Percentiles rank a stretch among this genome's conserved stretches.
Conservation (phyloP, 257 asterid genomes). For the Solanum chilense region DNA sequence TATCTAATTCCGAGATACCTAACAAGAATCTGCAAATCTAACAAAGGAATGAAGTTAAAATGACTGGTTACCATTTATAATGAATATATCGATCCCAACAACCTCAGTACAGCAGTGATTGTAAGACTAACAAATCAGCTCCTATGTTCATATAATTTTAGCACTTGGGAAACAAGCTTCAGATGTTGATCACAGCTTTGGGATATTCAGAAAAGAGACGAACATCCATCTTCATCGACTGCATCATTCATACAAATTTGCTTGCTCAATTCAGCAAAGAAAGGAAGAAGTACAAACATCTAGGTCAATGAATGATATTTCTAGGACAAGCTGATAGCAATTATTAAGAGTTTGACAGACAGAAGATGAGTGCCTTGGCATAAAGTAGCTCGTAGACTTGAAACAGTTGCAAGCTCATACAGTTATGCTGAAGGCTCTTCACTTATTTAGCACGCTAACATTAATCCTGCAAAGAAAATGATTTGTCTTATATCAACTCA, state of each 20-base stretch:
- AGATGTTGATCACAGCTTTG: neutral
- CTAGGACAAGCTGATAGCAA: neutral
- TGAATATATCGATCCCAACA: neutral
- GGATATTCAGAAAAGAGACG: neutral
- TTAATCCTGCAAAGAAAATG: neutral
- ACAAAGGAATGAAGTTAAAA: neutral
- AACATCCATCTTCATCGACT: neutral
- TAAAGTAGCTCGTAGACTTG: neutral
- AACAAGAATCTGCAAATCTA: neutral
- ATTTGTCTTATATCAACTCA: neutral
- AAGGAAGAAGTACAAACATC: neutral
- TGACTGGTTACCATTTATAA: neutral
- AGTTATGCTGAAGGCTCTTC: neutral
- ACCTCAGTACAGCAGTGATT: neutral
- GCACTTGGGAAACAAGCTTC: neutral
- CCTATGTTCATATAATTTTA: neutral
- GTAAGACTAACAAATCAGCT: neutral
- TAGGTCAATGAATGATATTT: neutral
- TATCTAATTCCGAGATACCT: neutral
- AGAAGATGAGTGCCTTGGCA: neutral
- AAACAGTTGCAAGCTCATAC: neutral
- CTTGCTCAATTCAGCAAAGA: neutral
- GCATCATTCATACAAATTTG: neutral
- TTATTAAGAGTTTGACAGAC: neutral
- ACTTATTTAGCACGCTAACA: neutral